Base-by-base conservation (phyloP, 108 stramenopile species). In the Aurantiochytrium sp. region DNA sequence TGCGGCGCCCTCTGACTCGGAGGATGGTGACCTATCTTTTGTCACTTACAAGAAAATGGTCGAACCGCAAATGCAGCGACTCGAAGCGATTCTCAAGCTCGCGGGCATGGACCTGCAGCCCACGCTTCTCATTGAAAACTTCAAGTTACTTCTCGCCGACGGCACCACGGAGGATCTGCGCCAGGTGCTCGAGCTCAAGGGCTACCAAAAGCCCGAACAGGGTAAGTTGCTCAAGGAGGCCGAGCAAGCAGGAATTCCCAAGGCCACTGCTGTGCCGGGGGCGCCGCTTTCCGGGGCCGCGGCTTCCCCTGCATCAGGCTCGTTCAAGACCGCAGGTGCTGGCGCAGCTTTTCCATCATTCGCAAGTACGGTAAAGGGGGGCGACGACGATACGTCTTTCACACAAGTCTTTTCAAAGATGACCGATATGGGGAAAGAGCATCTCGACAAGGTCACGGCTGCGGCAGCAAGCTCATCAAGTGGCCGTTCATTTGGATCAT, bases 31-130 rank as follows among this genome's bases (percentile, higher is more conserved):
- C n/a, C 58, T 96, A 76, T 96, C 97, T 8, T 97, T 97, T 6
- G 94, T 95, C 10, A 96, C 95, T 90, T 99, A 98, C 93, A 95
- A 94, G 51, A 98, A 98, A 87, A 96, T 97, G 95, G 96, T 98
- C 55, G 96, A 95, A 25, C 96, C 96, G 88, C 96, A 97, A 88
- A 96, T 98, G 91, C 94, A 95, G 28, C 95, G 96, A 72, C 95
- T 99, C 87, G 99, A 99, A 91, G 95, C 96, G 18, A 92, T 99
- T 72, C 95, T 99, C 29, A 99, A 99, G 92, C 95, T 99, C 60
- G 96, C 98, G 5, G 98, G 97, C 51, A 83, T 83, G 76, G 49
- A 35, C 4, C 49, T 53, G 25, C 18, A 43, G n/a, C 76, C 76
- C 28, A 18, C 45, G 28, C 76, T 83, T 35, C 76, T 83, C 49